Evolutionary conservation across 2,329 filamentous ascomycete genomes (phyloP).

Genomic region (Paecilomyces dactylethromorphus): DNA sequence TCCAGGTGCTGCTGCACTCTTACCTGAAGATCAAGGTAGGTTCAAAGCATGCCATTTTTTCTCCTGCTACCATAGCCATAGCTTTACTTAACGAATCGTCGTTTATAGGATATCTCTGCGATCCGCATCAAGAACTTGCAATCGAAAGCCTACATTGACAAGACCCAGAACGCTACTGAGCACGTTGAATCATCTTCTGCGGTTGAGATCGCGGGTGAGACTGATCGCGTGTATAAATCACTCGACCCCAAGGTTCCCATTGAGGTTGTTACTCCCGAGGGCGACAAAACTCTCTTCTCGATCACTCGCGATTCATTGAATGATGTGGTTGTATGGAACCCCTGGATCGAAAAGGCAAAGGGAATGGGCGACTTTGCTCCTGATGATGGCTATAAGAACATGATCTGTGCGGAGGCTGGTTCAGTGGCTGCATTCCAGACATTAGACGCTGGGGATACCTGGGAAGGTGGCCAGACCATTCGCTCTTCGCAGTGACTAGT

Average conservation of each 20-base stretch:
- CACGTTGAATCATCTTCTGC: conserved; percentile 59
- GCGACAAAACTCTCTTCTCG: conserved; percentile 57
- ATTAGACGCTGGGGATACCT: conserved; percentile 70
- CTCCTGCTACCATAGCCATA: not conserved
- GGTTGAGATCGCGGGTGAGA: conserved; percentile 68
- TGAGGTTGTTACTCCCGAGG: conserved; percentile 38
- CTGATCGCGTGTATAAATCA: conserved; percentile 77
- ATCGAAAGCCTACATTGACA: conserved; percentile 73
- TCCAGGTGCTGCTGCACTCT: conserved; percentile 85
- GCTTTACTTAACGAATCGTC: conserved; percentile 5
- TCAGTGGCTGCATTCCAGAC: conserved; percentile 75
- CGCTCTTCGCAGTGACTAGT: conserved; percentile 18
- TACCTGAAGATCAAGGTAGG: conserved; percentile 76
- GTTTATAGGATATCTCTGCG: conserved; percentile 66
- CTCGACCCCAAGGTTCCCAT: conserved; percentile 47
- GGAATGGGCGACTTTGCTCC: conserved; percentile 82
- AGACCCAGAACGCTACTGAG: conserved; percentile 60
- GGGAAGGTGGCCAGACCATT: conserved; percentile 57
- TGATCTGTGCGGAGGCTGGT: conserved; percentile 92
- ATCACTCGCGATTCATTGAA: conserved; percentile 77
- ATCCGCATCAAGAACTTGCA: conserved; percentile 70
- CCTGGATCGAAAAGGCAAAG: conserved; percentile 79
- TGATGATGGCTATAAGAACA: conserved; percentile 82
- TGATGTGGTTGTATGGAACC: conserved; percentile 95
- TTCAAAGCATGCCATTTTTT: conserved; percentile 6